These are phyloP conservation scores for Amanita exitialis DNA, from an alignment of 768 basidiomycete genomes.

Conservation along the genomic window DNA sequence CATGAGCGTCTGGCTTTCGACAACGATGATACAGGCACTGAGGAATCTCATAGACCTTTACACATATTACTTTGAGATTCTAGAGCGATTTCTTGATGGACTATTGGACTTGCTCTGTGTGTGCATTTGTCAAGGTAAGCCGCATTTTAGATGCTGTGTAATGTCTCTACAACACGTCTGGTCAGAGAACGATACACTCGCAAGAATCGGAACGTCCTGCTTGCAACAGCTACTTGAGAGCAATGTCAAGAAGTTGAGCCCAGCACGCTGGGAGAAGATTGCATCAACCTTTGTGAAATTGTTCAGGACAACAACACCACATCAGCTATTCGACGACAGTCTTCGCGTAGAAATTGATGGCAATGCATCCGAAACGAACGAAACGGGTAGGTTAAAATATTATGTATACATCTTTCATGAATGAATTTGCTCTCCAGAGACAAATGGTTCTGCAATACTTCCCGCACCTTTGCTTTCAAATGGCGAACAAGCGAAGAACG, in stretches of 20 bases:
- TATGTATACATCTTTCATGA: not conserved
- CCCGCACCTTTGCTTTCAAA: conserved; percentile 82
- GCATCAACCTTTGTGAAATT: conserved; percentile 89
- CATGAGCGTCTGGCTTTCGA: conserved; percentile 98
- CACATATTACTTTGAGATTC: conserved; percentile 86
- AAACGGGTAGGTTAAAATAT: conserved; percentile 25
- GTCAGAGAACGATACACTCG: conserved; percentile 94
- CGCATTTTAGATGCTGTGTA: not conserved
- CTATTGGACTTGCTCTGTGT: conserved; percentile 87
- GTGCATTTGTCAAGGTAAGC: conserved; percentile 95
- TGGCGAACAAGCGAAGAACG: conserved; percentile 39
- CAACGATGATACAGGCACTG: conserved; percentile 97
- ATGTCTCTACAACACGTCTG: conserved; percentile 3
- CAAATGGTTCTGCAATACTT: conserved; percentile 58
- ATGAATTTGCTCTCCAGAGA: conserved; percentile 29
- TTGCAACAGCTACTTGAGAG: conserved; percentile 91
- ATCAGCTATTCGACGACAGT: conserved; percentile 91
- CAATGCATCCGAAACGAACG: conserved; percentile 40
- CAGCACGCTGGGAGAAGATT: conserved; percentile 84
- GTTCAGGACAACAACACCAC: conserved; percentile 96
- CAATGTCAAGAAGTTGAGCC: conserved; percentile 80
- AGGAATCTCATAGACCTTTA: conserved; percentile 93
- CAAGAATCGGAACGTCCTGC: conserved; percentile 96
- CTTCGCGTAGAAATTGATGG: conserved; percentile 79
- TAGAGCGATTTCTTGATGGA: conserved; percentile 90